Percentiles rank a stretch among this genome's conserved stretches.
These are phyloP conservation scores for Blastomyces silverae DNA, from an alignment of 2,329 filamentous ascomycete genomes.

Conservation along the genomic window DNA sequence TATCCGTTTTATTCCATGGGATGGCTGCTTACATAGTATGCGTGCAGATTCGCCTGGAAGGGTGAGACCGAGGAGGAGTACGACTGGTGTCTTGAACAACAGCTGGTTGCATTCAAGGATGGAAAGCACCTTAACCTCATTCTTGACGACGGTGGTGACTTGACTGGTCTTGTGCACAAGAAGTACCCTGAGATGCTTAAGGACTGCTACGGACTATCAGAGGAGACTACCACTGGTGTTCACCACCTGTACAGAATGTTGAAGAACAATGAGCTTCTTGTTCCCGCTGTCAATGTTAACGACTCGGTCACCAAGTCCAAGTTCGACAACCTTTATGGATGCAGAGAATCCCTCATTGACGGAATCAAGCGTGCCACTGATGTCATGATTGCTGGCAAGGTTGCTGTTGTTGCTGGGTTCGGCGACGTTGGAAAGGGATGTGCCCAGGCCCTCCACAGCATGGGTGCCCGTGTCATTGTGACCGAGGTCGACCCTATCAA, in stretches of 20 bases:
- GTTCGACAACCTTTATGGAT: slow-evolving; percentile 99
- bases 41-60: slow-evolving; percentile 60
- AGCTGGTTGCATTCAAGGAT: slow-evolving; percentile 94
- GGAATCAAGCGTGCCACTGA: slow-evolving; percentile 99
- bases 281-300: slow-evolving; percentile 98
- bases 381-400: slow-evolving; percentile 99
- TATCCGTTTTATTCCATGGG: background rate
- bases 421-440: slow-evolving; percentile 99
- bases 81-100: slow-evolving; percentile 99
- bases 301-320: slow-evolving; percentile 99
- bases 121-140: slow-evolving; percentile 96
- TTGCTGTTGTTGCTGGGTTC: slow-evolving; percentile 94
- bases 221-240: slow-evolving; percentile 99
- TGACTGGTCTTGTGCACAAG: slow-evolving; percentile 90
- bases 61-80: slow-evolving; percentile 99
- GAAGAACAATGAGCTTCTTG: slow-evolving; percentile 80
- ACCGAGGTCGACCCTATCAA: slow-evolving; percentile 99
- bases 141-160: slow-evolving; percentile 95
- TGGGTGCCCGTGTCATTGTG: slow-evolving; percentile 94
- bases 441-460: slow-evolving; percentile 87
- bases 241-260: slow-evolving; percentile 99
- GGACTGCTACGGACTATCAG: slow-evolving; percentile 95
- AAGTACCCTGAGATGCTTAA: slow-evolving; percentile 99
- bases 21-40: background rate
- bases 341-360: slow-evolving; percentile 96